Conservation (phyloP, 768 basidiomycete genomes). For the Mycena metata region DNA sequence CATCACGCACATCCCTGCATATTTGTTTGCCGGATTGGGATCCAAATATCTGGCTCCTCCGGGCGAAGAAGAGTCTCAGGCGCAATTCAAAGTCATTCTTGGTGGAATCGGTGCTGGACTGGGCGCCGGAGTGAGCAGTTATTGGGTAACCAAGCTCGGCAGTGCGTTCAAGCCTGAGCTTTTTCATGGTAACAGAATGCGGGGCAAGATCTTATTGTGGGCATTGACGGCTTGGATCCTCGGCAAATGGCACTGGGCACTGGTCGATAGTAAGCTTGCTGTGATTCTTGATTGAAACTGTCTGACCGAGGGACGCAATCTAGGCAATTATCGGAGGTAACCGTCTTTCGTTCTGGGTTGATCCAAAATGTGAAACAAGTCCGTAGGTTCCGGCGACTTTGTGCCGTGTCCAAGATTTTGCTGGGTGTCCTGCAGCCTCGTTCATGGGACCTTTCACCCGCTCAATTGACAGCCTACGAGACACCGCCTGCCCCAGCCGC, state of each 20-base stretch:
- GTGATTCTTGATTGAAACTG: not conserved
- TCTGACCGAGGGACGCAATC: not conserved
- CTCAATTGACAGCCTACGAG: conserved; percentile 52
- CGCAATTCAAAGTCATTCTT: conserved; percentile 79
- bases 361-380: not conserved
- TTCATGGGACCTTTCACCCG: conserved; percentile 35
- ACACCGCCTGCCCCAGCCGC: conserved; percentile 55
- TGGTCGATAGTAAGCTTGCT: conserved; percentile 51
- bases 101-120: conserved; percentile 61
- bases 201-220: conserved; percentile 30
- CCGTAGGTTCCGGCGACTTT: conserved; percentile 49
- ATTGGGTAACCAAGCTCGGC: conserved; percentile 34
- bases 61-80: conserved; percentile 74
- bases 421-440: conserved; percentile 50
- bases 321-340: conserved; percentile 54
- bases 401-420: conserved; percentile 56
- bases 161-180: conserved; percentile 24
- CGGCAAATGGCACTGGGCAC: conserved; percentile 60
- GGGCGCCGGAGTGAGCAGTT: conserved; percentile 40
- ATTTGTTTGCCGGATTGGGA: conserved; percentile 61
- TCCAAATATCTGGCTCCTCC: conserved; percentile 57
- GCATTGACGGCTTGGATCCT: conserved; percentile 49
- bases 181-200: conserved; percentile 16
- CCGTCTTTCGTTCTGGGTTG: not conserved
- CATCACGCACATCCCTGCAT: conserved; percentile 70